A percentile compares a stretch with the other conserved stretches of the same genome.
Evolutionary conservation across 2,329 filamentous ascomycete species (phyloP).

Genomic region (Trichoderma atroviride): DNA sequence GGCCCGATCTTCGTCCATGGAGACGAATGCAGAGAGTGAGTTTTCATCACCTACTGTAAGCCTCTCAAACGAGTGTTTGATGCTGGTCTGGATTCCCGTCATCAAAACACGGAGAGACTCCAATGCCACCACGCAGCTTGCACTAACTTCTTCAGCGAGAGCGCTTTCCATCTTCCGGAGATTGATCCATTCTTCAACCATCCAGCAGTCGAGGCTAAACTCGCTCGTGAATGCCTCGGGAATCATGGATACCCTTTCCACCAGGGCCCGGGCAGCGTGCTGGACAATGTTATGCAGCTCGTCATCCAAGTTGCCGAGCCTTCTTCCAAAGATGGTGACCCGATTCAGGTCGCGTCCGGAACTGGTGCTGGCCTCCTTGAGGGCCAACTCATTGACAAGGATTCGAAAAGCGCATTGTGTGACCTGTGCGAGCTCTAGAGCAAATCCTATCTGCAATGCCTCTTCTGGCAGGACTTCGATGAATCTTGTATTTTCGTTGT

Average conservation of each 20-base stretch:
- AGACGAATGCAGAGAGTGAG: not conserved
- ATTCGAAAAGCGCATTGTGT: constrained; percentile 58
- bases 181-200: constrained; percentile 41
- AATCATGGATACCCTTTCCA: constrained; percentile 46
- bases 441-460: constrained; percentile 58
- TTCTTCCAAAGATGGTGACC: constrained; percentile 50
- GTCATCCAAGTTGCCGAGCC: constrained; percentile 53
- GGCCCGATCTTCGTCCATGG: constrained; percentile 41
- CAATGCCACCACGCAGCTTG: constrained; percentile 27
- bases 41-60: constrained; percentile 7
- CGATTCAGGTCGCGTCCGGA: constrained; percentile 24
- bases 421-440: constrained; percentile 47
- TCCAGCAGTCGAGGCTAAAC: constrained; percentile 37
- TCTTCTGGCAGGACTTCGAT: constrained; percentile 67
- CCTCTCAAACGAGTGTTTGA: constrained; percentile 30
- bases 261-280: constrained; percentile 58
- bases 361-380: constrained; percentile 42
- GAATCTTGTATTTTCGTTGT: constrained; percentile 57
- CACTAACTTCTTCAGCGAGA: constrained; percentile 29
- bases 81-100: constrained; percentile 27
- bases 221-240: constrained; percentile 32
- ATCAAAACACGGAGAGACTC: constrained; percentile 32
- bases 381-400: constrained; percentile 64
- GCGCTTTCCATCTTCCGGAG: constrained; percentile 35
- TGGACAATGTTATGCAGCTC: constrained; percentile 60